phyloP scores from a whole-genome alignment of 495 filamentous ascomycete genomes.

The Daldinia vernicosa region DNA sequence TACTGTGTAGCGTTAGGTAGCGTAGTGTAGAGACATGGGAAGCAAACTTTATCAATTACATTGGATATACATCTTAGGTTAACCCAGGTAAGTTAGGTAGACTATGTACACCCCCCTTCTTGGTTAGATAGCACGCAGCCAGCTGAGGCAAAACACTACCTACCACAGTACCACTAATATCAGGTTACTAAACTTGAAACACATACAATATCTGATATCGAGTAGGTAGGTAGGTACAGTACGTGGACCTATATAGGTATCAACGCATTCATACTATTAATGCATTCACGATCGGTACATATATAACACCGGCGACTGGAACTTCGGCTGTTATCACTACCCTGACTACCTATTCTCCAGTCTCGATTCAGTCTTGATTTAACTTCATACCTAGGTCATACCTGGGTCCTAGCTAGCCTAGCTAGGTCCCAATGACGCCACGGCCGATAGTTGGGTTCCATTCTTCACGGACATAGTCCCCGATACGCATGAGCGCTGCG shows the following conservation, averaged over 20 bases:
- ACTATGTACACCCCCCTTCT: neutral
- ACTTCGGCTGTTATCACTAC: neutral
- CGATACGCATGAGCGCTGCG: conserved; percentile 20
- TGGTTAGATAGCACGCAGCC: neutral
- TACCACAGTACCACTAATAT: neutral
- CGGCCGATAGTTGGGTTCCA: conserved; percentile 36
- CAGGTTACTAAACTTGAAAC: conserved; percentile 29
- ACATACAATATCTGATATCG: conserved; percentile 13
- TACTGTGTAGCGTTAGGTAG: neutral
- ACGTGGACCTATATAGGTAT: too few relatives aligned
- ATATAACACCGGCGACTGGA: neutral
- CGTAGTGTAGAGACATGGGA: neutral
- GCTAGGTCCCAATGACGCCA: conserved; percentile 14
- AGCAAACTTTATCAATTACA: neutral
- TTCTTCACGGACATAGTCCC: conserved; percentile 25
- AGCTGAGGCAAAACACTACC: conserved; percentile 3
- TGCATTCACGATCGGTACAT: conserved; percentile 1
- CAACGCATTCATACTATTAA: too few relatives aligned
- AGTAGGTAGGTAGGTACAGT: too few relatives aligned
- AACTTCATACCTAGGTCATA: neutral
- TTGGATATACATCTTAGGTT: too few relatives aligned
- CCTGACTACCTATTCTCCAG: neutral
- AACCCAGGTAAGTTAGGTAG: neutral
- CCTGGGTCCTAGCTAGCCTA: neutral
- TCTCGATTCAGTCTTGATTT: conserved; percentile 3